Evolutionary conservation across 345 rosid species (phyloP), one percentile per base, ranked within the genome.

Genomic region (Psidium friedrichsthalianum): DNA sequence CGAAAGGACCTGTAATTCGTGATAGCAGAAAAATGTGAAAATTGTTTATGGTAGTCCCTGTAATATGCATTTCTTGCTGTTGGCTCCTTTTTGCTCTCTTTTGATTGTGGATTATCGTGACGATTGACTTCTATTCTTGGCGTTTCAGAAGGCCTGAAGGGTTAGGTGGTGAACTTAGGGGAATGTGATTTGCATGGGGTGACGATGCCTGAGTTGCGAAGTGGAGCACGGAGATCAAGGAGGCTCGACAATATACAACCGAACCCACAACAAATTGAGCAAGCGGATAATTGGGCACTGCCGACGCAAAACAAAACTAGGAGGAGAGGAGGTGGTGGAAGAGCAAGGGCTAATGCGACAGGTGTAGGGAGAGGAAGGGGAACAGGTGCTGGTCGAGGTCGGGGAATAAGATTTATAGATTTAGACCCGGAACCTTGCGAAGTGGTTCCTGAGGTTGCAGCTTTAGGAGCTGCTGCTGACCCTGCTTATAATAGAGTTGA

Each of bases 141-240:
- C 80, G 53, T 86, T 86, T 82, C 74, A 86, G 86, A 90, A 85
- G 64, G 82, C 82, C 89, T 80, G 83, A 82, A 89, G 90, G 88
- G 89, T 86, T 83, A 84, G 82, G 40, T 18, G 81, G 84, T 86
- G 88, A 86, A 90, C 57, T 59, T 56, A 87, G 92, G 83, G 87
- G 94, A 89, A 85, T 90, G 92, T 91, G 88, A 94, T 88, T 93
- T 96, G 95, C 93, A 96, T 96, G 99, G 97, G 93, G 82, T 96
- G 94, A 96, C 92, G 91, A 96, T 96, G 99, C 99, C 98, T 82
- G 98, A 96, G 91, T 92, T 96, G 95, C 93, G 96, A 94, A 96
- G 98, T 69, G 99, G 98, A 94, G 94, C 98, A 86, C 93, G 99
- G 89, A 94, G 98, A 92, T 96, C 94, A 82, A 96, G 93, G 89